Evolutionary conservation across 305 asterid species (phyloP).

Genomic region (Solanum hybrid): DNA sequence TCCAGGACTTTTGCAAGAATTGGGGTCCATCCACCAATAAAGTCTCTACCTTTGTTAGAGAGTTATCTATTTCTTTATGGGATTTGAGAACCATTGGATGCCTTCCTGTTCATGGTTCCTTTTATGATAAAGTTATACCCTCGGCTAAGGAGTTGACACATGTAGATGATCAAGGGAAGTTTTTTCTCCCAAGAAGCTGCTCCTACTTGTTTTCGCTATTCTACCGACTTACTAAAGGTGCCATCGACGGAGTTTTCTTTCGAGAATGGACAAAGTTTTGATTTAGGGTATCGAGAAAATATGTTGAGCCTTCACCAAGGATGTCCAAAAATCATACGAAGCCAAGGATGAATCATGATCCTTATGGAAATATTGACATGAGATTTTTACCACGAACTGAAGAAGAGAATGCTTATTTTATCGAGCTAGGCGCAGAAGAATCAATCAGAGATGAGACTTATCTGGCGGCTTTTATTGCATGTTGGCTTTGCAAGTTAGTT

Average conservation of each 20-base stretch:
- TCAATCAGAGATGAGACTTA: not conserved
- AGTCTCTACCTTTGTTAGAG: not conserved
- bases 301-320: not conserved
- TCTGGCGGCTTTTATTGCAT: not conserved
- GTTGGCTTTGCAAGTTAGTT: not conserved
- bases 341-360: not conserved
- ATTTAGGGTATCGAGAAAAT: not conserved
- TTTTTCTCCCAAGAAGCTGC: not conserved
- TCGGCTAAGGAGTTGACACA: not conserved
- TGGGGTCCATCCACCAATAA: not conserved
- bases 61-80: not conserved
- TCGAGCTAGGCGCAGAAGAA: not conserved
- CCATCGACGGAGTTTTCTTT: not conserved
- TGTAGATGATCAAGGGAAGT: not conserved
- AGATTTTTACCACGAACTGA: not conserved
- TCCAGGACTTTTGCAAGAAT: not conserved
- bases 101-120: not conserved
- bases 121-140: too few relatives aligned
- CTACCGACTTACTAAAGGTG: not conserved
- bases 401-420: not conserved
- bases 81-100: not conserved
- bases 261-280: not conserved
- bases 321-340: not conserved
- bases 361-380: not conserved
- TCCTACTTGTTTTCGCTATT: not conserved